Percentiles rank a stretch among this genome's conserved stretches.
Evolutionary conservation across 176 grass and related monocot genomes (phyloP).

Genomic region (Puccinellia tenuiflora): DNA sequence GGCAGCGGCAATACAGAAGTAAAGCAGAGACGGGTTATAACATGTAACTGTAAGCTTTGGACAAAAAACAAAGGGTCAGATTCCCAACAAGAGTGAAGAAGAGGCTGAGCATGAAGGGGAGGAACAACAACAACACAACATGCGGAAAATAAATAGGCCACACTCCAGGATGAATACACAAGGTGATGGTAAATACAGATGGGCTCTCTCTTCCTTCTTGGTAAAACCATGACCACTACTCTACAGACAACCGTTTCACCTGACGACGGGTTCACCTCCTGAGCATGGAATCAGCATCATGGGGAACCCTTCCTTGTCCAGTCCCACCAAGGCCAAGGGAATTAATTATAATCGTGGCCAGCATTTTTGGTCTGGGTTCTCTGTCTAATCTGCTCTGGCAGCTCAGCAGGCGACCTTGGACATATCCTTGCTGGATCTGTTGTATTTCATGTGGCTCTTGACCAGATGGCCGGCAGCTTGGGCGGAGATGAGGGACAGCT

Average conservation of each 20-base stretch:
- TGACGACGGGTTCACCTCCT: background rate
- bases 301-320: background rate
- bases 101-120: background rate
- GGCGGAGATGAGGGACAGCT: conserved; percentile 88
- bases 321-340: background rate
- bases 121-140: background rate
- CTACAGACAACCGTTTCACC: background rate
- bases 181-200: background rate
- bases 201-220: background rate
- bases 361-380: background rate
- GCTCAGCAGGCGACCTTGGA: conserved; percentile 43
- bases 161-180: background rate
- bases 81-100: background rate
- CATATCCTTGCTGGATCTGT: conserved; percentile 78
- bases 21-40: background rate
- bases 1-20: too few species aligned
- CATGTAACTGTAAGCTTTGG: background rate
- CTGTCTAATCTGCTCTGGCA: background rate
- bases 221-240: background rate
- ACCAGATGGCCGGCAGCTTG: conserved; percentile 89
- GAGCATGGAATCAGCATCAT: background rate
- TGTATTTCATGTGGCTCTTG: conserved; percentile 94
- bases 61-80: background rate
- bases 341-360: conserved; percentile 13
- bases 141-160: background rate